Evolutionary conservation across 306 rosid genomes (phyloP).

Genomic region (Ceratonia siliqua): DNA sequence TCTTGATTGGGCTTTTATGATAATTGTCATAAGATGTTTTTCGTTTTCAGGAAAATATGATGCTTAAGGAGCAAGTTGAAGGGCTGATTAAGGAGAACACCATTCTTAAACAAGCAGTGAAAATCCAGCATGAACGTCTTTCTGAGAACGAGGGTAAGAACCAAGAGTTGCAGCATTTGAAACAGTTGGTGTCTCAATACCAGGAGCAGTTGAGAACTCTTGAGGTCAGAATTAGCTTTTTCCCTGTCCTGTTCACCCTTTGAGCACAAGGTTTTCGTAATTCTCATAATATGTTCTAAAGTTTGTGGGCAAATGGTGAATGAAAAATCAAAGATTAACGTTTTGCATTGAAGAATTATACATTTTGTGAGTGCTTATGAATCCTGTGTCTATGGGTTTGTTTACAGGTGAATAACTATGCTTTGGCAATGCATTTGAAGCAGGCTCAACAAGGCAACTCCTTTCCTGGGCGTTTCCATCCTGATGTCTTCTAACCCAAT

Average conservation of each 20-base stretch:
- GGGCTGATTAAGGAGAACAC: slow-evolving; percentile 70
- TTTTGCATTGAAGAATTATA: background rate
- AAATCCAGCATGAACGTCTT: slow-evolving; percentile 83
- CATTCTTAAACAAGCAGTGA: slow-evolving; percentile 77
- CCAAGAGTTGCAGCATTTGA: slow-evolving; percentile 76
- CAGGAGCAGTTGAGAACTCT: slow-evolving; percentile 88
- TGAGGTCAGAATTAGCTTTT: slow-evolving; percentile 63
- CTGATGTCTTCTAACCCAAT: slow-evolving; percentile 67
- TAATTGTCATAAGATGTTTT: slow-evolving; percentile 13
- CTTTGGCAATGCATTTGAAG: slow-evolving; percentile 90
- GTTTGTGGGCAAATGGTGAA: background rate
- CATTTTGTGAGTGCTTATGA: slow-evolving; percentile 25
- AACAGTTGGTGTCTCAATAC: slow-evolving; percentile 77
- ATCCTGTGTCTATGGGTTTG: slow-evolving; percentile 23
- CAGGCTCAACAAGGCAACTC: slow-evolving; percentile 87
- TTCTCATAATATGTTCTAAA: background rate
- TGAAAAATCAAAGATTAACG: background rate
- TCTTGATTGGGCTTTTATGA: slow-evolving; percentile 9
- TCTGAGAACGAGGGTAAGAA: slow-evolving; percentile 68
- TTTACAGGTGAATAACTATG: slow-evolving; percentile 84
- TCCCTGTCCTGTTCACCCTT: background rate
- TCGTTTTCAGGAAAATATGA: slow-evolving; percentile 70
- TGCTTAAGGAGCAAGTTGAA: slow-evolving; percentile 79
- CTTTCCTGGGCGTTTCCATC: slow-evolving; percentile 81
- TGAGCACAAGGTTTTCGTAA: slow-evolving; percentile 2